phyloP scores from a whole-genome alignment of 495 filamentous ascomycete species.

The Aspergillus ellipticus region DNA sequence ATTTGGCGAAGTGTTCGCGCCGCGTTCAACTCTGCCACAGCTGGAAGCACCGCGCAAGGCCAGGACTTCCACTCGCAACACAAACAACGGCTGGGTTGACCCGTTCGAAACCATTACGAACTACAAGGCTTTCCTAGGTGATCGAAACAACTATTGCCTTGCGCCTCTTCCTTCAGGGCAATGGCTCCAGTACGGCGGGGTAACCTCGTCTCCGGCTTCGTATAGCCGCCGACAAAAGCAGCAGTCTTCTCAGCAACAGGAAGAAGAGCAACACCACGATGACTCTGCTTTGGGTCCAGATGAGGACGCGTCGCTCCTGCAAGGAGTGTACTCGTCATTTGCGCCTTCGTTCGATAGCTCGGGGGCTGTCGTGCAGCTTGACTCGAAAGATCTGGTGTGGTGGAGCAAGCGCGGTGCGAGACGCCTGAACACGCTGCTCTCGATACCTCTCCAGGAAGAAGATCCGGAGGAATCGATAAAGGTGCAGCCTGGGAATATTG shows the following conservation, averaged over 20 bases:
- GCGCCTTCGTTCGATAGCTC: slow-evolving; percentile 80
- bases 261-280: slow-evolving; percentile 21
- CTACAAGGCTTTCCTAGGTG: slow-evolving; percentile 32
- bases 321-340: slow-evolving; percentile 83
- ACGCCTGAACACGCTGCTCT: slow-evolving; percentile 50
- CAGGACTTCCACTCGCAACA: slow-evolving; percentile 24
- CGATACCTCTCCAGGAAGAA: slow-evolving; percentile 38
- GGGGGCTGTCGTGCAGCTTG: slow-evolving; percentile 65
- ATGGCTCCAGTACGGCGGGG: slow-evolving; percentile 45
- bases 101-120: slow-evolving; percentile 41
- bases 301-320: slow-evolving; percentile 57
- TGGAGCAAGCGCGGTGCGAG: slow-evolving; percentile 74
- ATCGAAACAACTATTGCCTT: slow-evolving; percentile 40
- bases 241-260: slow-evolving; percentile 15
- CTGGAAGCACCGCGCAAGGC: slow-evolving; percentile 60
- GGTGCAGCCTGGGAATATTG: slow-evolving; percentile 43
- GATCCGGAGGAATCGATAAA: slow-evolving; percentile 33
- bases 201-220: slow-evolving; percentile 39
- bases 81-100: slow-evolving; percentile 35
- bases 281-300: slow-evolving; percentile 34
- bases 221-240: slow-evolving; percentile 42
- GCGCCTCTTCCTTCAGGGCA: slow-evolving; percentile 36
- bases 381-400: slow-evolving; percentile 75
- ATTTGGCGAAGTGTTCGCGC: slow-evolving; percentile 75
- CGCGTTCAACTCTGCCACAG: slow-evolving; percentile 61